Conservation (phyloP, 805 yeast genomes). For the Saccharomyces cerevisiae region DNA sequence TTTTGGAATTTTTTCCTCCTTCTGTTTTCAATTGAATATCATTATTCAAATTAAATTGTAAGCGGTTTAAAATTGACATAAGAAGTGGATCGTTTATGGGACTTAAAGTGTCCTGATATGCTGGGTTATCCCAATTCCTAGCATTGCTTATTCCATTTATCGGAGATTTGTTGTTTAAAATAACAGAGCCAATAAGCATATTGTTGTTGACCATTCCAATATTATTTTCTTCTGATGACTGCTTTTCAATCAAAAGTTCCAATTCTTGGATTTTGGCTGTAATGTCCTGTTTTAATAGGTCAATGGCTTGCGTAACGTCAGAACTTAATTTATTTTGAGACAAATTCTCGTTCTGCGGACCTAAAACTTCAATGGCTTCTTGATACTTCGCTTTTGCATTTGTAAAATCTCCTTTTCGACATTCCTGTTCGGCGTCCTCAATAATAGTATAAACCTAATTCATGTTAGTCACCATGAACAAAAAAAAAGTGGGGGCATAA, state of each 20-base stretch:
- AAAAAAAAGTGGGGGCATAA: background rate
- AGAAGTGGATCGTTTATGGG: constrained; percentile 14
- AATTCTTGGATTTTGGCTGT: constrained; percentile 29
- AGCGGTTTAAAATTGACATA: constrained; percentile 11
- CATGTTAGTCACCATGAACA: constrained; percentile 3
- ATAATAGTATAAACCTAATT: constrained; percentile 42
- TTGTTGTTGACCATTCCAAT: background rate
- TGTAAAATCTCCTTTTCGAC: constrained; percentile 35
- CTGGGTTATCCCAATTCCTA: constrained; percentile 9
- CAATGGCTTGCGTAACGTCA: constrained; percentile 18
- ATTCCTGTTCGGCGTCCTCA: constrained; percentile 45
- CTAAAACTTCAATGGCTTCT: constrained; percentile 3
- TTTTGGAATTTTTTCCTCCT: background rate
- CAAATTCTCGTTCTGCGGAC: background rate
- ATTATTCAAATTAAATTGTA: constrained; percentile 13
- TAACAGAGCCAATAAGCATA: background rate
- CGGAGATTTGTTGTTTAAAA: constrained; percentile 10
- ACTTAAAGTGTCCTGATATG: constrained; percentile 1
- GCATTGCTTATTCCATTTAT: constrained; percentile 8
- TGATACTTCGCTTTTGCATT: constrained; percentile 35
- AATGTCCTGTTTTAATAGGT: constrained; percentile 27
- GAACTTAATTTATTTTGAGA: background rate
- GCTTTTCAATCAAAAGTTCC: constrained; percentile 19
- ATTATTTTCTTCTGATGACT: background rate
- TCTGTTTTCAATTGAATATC: constrained; percentile 1